A percentile compares a stretch with the other conserved stretches of the same genome.
phyloP scores from a whole-genome alignment of 306 rosid genomes.

The Cajanus cajan region DNA sequence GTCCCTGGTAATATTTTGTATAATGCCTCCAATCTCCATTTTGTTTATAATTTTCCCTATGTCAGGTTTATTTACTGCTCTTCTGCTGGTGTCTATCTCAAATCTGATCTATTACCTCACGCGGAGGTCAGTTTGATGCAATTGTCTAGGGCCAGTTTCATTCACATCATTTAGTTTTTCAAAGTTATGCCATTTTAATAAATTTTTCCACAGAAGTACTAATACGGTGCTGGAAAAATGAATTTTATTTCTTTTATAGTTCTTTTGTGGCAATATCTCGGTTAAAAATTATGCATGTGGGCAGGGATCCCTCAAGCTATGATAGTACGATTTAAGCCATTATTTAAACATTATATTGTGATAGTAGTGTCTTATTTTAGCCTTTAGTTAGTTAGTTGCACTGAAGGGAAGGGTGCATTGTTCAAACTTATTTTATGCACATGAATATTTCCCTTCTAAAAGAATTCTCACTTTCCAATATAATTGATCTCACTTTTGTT shows the following conservation, averaged over 20 bases:
- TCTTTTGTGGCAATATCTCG: background rate
- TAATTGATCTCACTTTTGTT: background rate
- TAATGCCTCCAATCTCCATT: background rate
- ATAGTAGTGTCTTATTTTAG: background rate
- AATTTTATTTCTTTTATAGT: background rate
- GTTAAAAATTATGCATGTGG: background rate
- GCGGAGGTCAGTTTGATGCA: conserved; percentile 61
- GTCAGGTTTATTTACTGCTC: conserved; percentile 97
- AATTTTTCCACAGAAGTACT: background rate
- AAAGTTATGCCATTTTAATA: background rate
- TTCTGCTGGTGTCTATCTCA: conserved; percentile 97
- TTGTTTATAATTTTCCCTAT: conserved; percentile 5
- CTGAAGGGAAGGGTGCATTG: background rate
- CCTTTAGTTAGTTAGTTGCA: background rate
- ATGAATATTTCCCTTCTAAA: background rate
- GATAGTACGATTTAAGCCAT: background rate
- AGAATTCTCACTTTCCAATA: background rate
- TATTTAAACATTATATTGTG: background rate
- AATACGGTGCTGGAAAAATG: background rate
- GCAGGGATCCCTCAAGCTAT: background rate
- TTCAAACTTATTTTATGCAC: background rate
- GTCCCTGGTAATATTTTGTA: background rate
- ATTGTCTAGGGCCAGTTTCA: background rate
- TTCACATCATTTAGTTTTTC: conserved; percentile 2
- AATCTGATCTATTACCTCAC: conserved; percentile 82